A percentile compares a stretch with the other conserved stretches of the same genome.
Conservation (phyloP, 2,329 filamentous ascomycete genomes). For the Seiridium unicorne region DNA sequence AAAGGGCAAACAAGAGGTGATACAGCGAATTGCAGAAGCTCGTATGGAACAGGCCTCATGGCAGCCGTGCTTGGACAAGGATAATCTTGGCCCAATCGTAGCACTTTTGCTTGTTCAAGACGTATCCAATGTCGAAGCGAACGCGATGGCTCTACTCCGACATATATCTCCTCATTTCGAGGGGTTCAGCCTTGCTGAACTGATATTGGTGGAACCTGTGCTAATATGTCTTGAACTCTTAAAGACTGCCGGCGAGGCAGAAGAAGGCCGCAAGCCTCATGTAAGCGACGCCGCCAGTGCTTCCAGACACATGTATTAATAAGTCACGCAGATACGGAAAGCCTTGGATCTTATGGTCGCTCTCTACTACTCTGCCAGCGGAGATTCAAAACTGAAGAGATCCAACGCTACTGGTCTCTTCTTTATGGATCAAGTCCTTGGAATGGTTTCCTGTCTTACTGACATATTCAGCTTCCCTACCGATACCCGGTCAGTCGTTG, state of each 20-base stretch:
- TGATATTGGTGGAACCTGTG: slow-evolving; percentile 75
- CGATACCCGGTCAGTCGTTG: slow-evolving; percentile 49
- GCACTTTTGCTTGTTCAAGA: slow-evolving; percentile 60
- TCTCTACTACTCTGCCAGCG: slow-evolving; percentile 37
- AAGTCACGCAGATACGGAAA: slow-evolving; percentile 38
- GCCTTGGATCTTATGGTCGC: slow-evolving; percentile 46
- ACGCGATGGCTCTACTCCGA: slow-evolving; percentile 66
- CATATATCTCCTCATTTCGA: slow-evolving; percentile 71
- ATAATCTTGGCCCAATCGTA: slow-evolving; percentile 57
- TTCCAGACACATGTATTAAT: slow-evolving; percentile 20
- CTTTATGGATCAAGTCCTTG: slow-evolving; percentile 79
- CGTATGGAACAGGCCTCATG: slow-evolving; percentile 67
- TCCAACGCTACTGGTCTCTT: slow-evolving; percentile 67
- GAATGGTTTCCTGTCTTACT: slow-evolving; percentile 80
- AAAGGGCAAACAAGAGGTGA: slow-evolving; percentile 71
- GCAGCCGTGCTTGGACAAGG: slow-evolving; percentile 51
- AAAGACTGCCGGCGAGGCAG: slow-evolving; percentile 71
- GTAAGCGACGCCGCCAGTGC: slow-evolving; percentile 43
- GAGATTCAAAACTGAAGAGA: slow-evolving; percentile 46
- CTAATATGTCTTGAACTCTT: slow-evolving; percentile 77
- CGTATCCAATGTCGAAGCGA: slow-evolving; percentile 55
- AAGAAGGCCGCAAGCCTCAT: slow-evolving; percentile 51
- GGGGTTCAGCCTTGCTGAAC: slow-evolving; percentile 60
- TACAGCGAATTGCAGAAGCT: slow-evolving; percentile 77
- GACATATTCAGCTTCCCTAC: slow-evolving; percentile 71